Conservation (phyloP, 2,329 filamentous ascomycete species). For the Coniella lustricola region DNA sequence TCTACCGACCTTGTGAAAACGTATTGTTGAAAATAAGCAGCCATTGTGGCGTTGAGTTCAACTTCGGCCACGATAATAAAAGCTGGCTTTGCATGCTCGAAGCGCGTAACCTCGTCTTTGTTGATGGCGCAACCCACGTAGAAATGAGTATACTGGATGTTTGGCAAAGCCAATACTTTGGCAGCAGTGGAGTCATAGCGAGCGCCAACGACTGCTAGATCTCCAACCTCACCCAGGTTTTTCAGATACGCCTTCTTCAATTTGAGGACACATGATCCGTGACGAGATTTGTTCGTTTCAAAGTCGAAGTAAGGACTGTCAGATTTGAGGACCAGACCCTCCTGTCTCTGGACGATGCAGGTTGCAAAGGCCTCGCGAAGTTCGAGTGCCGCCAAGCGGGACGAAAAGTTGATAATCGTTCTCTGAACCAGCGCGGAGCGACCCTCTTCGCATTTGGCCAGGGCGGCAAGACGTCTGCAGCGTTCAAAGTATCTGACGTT, state of each 20-base stretch:
- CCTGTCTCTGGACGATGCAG: slow-evolving; percentile 58
- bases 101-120: slow-evolving; percentile 48
- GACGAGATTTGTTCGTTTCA: slow-evolving; percentile 27
- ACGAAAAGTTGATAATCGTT: slow-evolving; percentile 59
- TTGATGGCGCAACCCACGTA: slow-evolving; percentile 72
- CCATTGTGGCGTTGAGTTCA: slow-evolving; percentile 43
- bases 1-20: slow-evolving; percentile 37
- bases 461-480: slow-evolving; percentile 49
- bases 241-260: slow-evolving; percentile 81
- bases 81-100: slow-evolving; percentile 39
- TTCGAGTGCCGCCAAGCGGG: slow-evolving; percentile 39
- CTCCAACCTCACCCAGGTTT: slow-evolving; percentile 72
- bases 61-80: slow-evolving; percentile 64
- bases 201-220: slow-evolving; percentile 74
- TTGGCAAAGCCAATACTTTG: slow-evolving; percentile 41
- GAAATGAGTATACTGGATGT: slow-evolving; percentile 71
- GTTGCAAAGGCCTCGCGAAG: slow-evolving; percentile 60
- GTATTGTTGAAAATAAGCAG: slow-evolving; percentile 43
- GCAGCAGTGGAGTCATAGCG: slow-evolving; percentile 61
- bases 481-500: slow-evolving; percentile 49
- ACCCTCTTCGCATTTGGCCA: slow-evolving; percentile 49
- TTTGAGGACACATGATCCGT: slow-evolving; percentile 60
- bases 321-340: slow-evolving; percentile 77
- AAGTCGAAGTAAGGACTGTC: slow-evolving; percentile 71
- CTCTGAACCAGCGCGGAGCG: slow-evolving; percentile 61